Conservation (phyloP, 2,329 filamentous ascomycete species). For the Arthrobotrys musiformis region DNA sequence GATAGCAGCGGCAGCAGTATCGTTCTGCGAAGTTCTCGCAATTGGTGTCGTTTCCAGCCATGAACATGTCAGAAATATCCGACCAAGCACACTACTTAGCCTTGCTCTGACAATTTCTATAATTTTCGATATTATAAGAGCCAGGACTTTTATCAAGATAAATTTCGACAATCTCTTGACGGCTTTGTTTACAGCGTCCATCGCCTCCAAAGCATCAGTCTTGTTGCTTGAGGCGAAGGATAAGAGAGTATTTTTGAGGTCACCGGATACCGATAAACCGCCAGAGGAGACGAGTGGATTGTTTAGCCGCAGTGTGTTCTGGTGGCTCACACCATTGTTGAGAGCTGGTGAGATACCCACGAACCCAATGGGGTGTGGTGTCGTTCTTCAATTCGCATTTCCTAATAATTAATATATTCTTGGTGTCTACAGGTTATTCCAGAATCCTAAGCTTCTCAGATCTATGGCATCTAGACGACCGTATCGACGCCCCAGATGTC, state of each 20-base stretch:
- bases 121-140: slow-evolving; percentile 35
- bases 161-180: slow-evolving; percentile 43
- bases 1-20: slow-evolving; percentile 33
- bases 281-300: slow-evolving; percentile 61
- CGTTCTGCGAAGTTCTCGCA: slow-evolving; percentile 46
- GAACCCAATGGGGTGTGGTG: too few species aligned
- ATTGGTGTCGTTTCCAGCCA: slow-evolving; percentile 35
- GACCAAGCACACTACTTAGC: slow-evolving; percentile 41
- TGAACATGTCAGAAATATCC: slow-evolving; percentile 50
- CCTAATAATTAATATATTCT: too few species aligned
- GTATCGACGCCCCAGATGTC: slow-evolving; percentile 22
- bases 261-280: slow-evolving; percentile 57
- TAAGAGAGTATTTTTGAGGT: slow-evolving; percentile 37
- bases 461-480: slow-evolving; percentile 41
- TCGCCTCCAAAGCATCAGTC: slow-evolving; percentile 40
- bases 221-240: slow-evolving; percentile 49
- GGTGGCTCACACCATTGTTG: slow-evolving; percentile 62
- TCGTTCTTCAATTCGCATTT: too few species aligned
- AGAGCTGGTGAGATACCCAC: slow-evolving; percentile 32
- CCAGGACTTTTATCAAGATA: slow-evolving; percentile 37
- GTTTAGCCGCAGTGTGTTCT: slow-evolving; percentile 62
- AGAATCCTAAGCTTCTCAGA: slow-evolving; percentile 41
- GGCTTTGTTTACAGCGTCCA: slow-evolving; percentile 34
- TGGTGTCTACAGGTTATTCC: slow-evolving; percentile 14
- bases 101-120: slow-evolving; percentile 38